Conservation (phyloP, 78 protist genomes). For the Emiliania huxleyi region DNA sequence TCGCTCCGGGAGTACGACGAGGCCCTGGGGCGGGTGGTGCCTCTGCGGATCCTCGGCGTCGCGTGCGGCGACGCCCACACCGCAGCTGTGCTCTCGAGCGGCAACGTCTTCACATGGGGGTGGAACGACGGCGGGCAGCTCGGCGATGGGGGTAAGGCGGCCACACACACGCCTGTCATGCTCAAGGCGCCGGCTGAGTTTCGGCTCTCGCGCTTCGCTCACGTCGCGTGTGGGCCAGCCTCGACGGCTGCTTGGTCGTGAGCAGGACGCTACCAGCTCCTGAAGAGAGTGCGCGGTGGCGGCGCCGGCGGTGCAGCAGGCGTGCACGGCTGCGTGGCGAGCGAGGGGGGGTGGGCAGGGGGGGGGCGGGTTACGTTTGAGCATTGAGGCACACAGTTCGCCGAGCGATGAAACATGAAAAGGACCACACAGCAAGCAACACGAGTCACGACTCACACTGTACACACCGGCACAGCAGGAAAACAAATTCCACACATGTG, state of each 20-base stretch:
- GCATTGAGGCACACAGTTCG: no score
- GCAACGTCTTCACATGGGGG: not conserved
- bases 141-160: not conserved
- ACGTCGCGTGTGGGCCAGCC: not conserved
- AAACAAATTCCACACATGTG: no score
- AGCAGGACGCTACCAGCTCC: no score
- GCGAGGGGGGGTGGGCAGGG: no score
- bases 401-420: no score
- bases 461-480: no score
- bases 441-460: no score
- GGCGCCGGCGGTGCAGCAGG: no score
- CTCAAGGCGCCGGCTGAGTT: not conserved
- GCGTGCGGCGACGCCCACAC: not conserved
- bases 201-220: not conserved
- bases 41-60: not conserved
- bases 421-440: no score
- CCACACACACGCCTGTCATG: not conserved
- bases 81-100: not conserved
- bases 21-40: not conserved
- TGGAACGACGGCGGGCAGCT: slow-evolving; percentile 3
- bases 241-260: not conserved
- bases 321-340: no score
- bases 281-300: no score
- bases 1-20: not conserved
- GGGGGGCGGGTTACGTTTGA: no score